A percentile compares a stretch with the other conserved stretches of the same genome.
These are phyloP conservation scores for Nigrospora oryzae DNA, from an alignment of 2,329 filamentous ascomycete species.

Conservation along the genomic window DNA sequence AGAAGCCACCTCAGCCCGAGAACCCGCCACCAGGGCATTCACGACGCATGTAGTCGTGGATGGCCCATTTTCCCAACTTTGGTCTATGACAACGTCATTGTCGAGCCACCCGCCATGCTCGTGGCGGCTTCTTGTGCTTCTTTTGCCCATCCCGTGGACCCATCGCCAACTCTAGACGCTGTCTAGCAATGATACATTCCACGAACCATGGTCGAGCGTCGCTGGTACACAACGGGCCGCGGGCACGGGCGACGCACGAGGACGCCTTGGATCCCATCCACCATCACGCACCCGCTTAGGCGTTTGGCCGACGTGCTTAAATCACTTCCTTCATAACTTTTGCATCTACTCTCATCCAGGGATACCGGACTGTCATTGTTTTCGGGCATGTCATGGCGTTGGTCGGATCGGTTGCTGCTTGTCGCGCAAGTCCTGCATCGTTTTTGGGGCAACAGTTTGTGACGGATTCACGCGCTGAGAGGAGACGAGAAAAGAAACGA, in stretches of 20 bases:
- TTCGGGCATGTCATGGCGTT: conserved; percentile 23
- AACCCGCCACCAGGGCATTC: not conserved
- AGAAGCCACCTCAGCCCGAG: not conserved
- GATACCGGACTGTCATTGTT: conserved; percentile 3
- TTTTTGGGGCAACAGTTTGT: not conserved
- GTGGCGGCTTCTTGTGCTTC: too few relatives aligned
- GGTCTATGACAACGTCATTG: not conserved
- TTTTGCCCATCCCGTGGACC: not conserved
- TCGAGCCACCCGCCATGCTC: too few relatives aligned
- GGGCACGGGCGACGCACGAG: too few relatives aligned
- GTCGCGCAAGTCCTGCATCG: not conserved
- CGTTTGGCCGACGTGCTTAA: not conserved
- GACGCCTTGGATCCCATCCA: too few relatives aligned
- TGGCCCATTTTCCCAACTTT: not conserved
- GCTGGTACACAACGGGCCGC: not conserved
- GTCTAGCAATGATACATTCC: not conserved
- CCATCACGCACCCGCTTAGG: not conserved
- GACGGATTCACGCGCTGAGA: conserved; percentile 3
- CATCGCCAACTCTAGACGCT: not conserved
- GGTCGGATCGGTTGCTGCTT: conserved; percentile 13
- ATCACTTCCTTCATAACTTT: conserved; percentile 1
- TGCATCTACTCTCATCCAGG: conserved; percentile 4
- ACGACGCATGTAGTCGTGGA: too few relatives aligned
- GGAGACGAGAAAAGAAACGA: conserved; percentile 5
- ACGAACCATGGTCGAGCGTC: not conserved